Evolutionary conservation across 768 basidiomycete species (phyloP).

Genomic region (Collybiopsis confluens): DNA sequence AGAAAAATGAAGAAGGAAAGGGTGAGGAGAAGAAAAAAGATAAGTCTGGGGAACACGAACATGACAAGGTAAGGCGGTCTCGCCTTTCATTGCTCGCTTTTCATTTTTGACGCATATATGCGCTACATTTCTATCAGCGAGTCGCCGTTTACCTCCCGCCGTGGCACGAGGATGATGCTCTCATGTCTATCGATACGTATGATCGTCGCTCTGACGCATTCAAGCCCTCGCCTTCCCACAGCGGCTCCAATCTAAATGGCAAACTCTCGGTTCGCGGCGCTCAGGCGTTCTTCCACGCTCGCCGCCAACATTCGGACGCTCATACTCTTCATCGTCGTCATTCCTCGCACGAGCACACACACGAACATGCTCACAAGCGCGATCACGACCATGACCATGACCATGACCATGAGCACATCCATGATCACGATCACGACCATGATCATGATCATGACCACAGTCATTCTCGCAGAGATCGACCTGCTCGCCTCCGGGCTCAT

Average conservation of each 20-base stretch:
- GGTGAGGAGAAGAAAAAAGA: neutral
- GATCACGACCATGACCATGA: no score
- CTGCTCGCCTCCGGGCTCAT: neutral
- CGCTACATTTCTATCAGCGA: neutral
- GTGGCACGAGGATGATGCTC: neutral
- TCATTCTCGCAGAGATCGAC: neutral
- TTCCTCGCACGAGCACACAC: neutral
- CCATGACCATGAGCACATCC: neutral
- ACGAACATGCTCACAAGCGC: neutral
- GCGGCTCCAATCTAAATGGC: neutral
- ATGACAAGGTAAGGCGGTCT: neutral
- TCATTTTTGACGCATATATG: constrained; percentile 6
- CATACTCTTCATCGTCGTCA: neutral
- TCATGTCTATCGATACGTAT: neutral
- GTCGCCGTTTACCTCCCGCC: neutral
- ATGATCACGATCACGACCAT: constrained; percentile 2
- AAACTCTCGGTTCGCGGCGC: neutral
- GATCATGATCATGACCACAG: constrained; percentile 3
- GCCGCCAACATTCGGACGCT: neutral
- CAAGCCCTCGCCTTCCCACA: neutral
- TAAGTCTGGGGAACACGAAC: neutral
- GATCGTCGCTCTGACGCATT: neutral
- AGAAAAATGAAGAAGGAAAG: neutral
- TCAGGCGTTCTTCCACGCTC: constrained; percentile 6
- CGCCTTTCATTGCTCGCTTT: neutral